Conservation (phyloP, 345 rosid species). For the Rhizophora apiculata region DNA sequence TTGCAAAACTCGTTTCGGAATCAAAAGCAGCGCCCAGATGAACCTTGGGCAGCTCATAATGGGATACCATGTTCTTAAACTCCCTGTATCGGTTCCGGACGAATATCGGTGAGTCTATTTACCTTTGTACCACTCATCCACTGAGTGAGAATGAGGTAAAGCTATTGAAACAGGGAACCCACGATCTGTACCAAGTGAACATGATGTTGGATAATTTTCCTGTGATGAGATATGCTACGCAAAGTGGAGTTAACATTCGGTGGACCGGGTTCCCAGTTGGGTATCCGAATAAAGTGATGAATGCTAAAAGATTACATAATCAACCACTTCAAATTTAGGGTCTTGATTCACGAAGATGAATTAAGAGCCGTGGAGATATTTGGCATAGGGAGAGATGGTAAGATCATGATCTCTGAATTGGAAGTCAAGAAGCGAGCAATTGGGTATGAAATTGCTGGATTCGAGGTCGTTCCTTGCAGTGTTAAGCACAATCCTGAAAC, state of each 20-base stretch:
- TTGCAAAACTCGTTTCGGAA: constrained; percentile 50
- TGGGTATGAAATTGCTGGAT: constrained; percentile 79
- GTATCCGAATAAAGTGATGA: constrained; percentile 44
- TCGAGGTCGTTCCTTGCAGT: constrained; percentile 82
- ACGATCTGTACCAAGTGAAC: constrained; percentile 76
- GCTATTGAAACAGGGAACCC: constrained; percentile 80
- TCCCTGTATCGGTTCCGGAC: constrained; percentile 69
- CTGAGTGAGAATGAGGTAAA: constrained; percentile 69
- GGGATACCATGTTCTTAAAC: constrained; percentile 91
- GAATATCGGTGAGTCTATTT: constrained; percentile 67
- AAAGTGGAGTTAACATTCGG: constrained; percentile 64
- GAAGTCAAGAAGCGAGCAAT: constrained; percentile 51
- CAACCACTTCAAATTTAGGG: constrained; percentile 68
- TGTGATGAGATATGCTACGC: constrained; percentile 66
- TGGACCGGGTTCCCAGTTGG: constrained; percentile 88
- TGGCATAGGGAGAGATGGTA: constrained; percentile 78
- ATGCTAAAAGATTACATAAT: constrained; percentile 69
- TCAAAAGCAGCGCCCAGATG: constrained; percentile 66
- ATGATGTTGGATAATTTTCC: constrained; percentile 85
- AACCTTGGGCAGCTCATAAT: constrained; percentile 83
- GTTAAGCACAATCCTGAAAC: constrained; percentile 52
- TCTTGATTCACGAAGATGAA: constrained; percentile 69
- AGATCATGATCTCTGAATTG: constrained; percentile 70
- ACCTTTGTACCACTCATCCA: constrained; percentile 57
- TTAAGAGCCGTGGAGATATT: constrained; percentile 74